Percentiles rank a stretch among this genome's conserved stretches.
phyloP scores from a whole-genome alignment of 768 basidiomycete species.

The Clathrus columnatus region DNA sequence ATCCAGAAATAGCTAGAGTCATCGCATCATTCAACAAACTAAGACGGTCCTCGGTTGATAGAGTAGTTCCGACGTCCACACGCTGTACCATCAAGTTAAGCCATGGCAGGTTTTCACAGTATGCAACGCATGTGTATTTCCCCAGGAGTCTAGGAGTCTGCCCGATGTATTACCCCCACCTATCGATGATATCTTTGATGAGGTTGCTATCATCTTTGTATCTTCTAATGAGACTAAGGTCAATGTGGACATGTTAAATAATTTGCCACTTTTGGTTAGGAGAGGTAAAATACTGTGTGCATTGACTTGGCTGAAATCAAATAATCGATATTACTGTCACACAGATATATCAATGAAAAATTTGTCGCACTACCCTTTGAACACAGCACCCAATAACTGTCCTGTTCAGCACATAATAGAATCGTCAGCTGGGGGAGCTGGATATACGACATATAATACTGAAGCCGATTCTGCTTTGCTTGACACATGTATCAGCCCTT shows the following conservation, averaged over 20 bases:
- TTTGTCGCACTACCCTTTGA: conserved; percentile 11
- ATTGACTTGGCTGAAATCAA: conserved; percentile 9
- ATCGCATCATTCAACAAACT: conserved; percentile 81
- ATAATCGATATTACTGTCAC: conserved; percentile 16
- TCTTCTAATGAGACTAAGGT: conserved; percentile 15
- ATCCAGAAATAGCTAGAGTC: conserved; percentile 74
- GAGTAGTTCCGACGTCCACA: conserved; percentile 45
- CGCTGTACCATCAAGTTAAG: no score
- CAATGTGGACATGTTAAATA: conserved; percentile 11
- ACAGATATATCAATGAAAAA: conserved; percentile 7
- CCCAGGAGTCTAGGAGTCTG: conserved; percentile 15
- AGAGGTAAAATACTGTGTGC: not conserved
- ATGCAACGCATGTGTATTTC: conserved; percentile 18
- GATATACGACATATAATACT: conserved; percentile 5
- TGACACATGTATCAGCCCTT: not conserved
- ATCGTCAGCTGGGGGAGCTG: not conserved
- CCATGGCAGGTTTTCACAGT: no score
- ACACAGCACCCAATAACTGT: conserved; percentile 11
- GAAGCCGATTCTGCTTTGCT: conserved; percentile 15
- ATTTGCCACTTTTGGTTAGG: conserved; percentile 14
- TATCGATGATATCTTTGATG: conserved; percentile 10
- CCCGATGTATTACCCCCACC: conserved; percentile 12
- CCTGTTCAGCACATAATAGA: conserved; percentile 3
- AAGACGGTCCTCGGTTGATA: conserved; percentile 79
- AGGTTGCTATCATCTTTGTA: conserved; percentile 19